Evolutionary conservation across 192 early-diverging fungal species (phyloP).

Genomic region (Entomortierella chlamydospora): DNA sequence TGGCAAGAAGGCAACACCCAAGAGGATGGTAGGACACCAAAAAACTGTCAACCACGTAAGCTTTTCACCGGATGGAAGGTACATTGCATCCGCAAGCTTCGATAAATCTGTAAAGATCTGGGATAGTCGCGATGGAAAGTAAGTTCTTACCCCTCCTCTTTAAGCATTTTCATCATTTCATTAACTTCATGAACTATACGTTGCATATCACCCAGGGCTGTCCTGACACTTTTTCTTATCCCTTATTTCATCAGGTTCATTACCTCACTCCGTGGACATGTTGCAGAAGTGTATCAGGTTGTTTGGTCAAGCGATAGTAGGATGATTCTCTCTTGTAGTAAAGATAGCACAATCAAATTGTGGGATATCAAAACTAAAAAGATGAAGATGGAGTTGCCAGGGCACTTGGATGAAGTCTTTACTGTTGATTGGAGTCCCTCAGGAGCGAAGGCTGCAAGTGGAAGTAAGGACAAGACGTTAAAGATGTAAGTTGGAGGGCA

Average conservation of each 20-base stretch:
- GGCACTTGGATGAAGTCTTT: slow-evolving; percentile 96
- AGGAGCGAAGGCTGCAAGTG: slow-evolving; percentile 92
- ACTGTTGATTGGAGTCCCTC: slow-evolving; percentile 95
- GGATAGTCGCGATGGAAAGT: slow-evolving; percentile 89
- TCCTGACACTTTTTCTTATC: background rate
- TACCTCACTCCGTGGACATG: slow-evolving; percentile 93
- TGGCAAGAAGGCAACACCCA: slow-evolving; percentile 80
- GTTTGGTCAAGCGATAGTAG: slow-evolving; percentile 95
- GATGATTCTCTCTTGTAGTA: slow-evolving; percentile 88
- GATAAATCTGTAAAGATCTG: slow-evolving; percentile 98
- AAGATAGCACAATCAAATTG: slow-evolving; percentile 93
- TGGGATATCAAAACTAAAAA: slow-evolving; percentile 94
- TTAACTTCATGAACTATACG: too few relatives aligned
- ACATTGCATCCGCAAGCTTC: slow-evolving; percentile 92
- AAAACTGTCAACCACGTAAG: slow-evolving; percentile 94
- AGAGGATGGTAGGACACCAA: slow-evolving; percentile 93
- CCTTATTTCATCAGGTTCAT: slow-evolving; percentile 68
- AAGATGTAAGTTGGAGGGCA: slow-evolving; percentile 90
- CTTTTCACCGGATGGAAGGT: slow-evolving; percentile 92
- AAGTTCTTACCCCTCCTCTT: too few relatives aligned
- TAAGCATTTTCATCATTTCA: too few relatives aligned
- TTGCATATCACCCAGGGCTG: too few relatives aligned
- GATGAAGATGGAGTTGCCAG: slow-evolving; percentile 94
- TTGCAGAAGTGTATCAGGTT: slow-evolving; percentile 96
- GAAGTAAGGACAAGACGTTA: slow-evolving; percentile 91